Conservation (phyloP, 192 early-diverging fungal species). For the Linnemannia schmuckeri region DNA sequence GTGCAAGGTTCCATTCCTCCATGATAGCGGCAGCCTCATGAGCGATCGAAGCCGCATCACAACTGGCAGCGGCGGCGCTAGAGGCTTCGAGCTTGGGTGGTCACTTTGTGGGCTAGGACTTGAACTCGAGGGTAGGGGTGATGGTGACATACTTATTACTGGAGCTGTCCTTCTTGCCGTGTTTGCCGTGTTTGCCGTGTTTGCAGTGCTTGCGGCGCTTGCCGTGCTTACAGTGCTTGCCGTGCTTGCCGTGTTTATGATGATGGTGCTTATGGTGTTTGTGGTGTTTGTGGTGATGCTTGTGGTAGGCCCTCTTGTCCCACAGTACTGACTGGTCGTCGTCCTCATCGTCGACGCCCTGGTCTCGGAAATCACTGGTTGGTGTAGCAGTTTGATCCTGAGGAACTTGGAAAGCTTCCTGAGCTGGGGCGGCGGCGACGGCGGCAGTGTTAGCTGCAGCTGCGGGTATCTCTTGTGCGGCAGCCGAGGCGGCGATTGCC, state of each 20-base stretch:
- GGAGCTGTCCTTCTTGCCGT: constrained; percentile 10
- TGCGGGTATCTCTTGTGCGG: background rate
- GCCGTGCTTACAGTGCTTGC: background rate
- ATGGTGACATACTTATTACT: constrained; percentile 32
- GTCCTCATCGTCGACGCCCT: background rate
- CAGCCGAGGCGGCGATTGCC: background rate
- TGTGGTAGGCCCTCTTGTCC: background rate
- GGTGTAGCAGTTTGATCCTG: background rate
- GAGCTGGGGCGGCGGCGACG: background rate
- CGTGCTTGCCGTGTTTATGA: background rate
- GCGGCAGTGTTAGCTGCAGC: background rate
- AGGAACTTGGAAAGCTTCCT: background rate
- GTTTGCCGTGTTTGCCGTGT: constrained; percentile 8
- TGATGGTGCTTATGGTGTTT: constrained; percentile 2
- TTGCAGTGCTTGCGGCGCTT: constrained; percentile 4
- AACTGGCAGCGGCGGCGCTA: background rate
- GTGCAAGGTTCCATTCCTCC: background rate
- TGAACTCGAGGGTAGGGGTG: background rate
- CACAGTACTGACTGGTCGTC: background rate
- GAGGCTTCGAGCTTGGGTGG: background rate
- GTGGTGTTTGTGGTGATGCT: background rate
- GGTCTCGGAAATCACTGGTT: background rate
- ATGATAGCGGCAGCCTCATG: background rate
- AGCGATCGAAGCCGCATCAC: background rate
- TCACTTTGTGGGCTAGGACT: constrained; percentile 4